Evolutionary conservation across 148 eudicot species (phyloP).

Genomic region (Rhododendron simsii): DNA sequence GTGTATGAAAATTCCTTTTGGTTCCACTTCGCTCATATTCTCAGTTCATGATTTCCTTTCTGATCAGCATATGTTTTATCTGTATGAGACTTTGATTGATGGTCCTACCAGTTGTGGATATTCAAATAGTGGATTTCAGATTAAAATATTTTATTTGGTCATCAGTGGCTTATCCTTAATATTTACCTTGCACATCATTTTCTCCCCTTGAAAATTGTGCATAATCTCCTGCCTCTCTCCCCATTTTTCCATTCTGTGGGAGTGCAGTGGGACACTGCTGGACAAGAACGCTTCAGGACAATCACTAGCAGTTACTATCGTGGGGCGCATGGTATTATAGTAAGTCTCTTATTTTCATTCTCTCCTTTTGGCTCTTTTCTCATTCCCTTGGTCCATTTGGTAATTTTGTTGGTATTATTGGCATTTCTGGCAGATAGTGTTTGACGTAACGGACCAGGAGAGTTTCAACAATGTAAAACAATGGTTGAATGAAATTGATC

Average conservation of each 20-base stretch:
- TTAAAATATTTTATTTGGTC: neutral
- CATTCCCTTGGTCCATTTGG: neutral
- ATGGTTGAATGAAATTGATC: conserved; percentile 34
- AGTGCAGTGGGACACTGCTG: conserved; percentile 33
- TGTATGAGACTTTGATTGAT: neutral
- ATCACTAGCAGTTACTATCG: conserved; percentile 15
- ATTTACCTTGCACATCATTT: neutral
- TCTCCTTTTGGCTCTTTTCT: neutral
- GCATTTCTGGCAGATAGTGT: conserved; percentile 21
- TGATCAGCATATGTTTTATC: neutral
- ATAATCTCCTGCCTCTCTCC: neutral
- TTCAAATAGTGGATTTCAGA: neutral
- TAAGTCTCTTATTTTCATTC: neutral
- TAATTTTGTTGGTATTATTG: neutral
- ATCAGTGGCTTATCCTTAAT: neutral
- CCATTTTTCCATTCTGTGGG: neutral
- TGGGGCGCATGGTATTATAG: conserved; percentile 12
- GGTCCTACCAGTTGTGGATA: neutral
- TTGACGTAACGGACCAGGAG: conserved; percentile 27
- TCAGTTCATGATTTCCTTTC: neutral
- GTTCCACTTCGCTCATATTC: neutral
- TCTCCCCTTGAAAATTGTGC: neutral
- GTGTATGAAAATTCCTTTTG: neutral
- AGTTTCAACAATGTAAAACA: conserved; percentile 29
- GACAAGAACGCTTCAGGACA: conserved; percentile 14